Conservation (phyloP, 441 rosid genomes). For the Euphorbia schlechtendalii region DNA sequence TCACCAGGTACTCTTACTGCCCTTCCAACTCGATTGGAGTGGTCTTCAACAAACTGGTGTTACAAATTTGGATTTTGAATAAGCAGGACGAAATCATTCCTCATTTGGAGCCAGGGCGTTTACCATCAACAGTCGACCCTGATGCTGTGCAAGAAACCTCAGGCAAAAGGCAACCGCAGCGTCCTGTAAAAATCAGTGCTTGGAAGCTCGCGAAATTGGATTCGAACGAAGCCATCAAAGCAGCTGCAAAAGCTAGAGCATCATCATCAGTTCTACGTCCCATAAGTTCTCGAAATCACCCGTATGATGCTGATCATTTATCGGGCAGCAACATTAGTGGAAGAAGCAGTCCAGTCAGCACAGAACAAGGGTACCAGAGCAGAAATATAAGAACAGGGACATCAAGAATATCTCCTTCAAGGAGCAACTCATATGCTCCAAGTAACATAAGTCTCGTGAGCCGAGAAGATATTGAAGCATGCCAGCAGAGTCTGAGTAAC, state of each 20-base stretch:
- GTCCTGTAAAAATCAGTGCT: slow-evolving; percentile 79
- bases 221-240: slow-evolving; percentile 66
- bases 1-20: slow-evolving; percentile 47
- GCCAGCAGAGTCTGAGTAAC: slow-evolving; percentile 45
- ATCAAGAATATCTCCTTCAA: slow-evolving; percentile 30
- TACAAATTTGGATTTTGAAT: not conserved
- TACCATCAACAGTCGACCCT: slow-evolving; percentile 77
- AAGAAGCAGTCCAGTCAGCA: slow-evolving; percentile 65
- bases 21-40: no score
- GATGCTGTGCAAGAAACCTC: slow-evolving; percentile 41
- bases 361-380: slow-evolving; percentile 36
- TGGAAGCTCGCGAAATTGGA: slow-evolving; percentile 95
- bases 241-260: slow-evolving; percentile 86
- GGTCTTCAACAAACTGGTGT: not conserved
- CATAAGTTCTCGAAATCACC: slow-evolving; percentile 42
- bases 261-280: slow-evolving; percentile 86
- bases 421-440: slow-evolving; percentile 43
- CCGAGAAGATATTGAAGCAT: slow-evolving; percentile 51
- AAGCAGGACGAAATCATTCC: slow-evolving; percentile 84
- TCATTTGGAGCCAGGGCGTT: slow-evolving; percentile 76
- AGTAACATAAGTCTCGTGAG: slow-evolving; percentile 40
- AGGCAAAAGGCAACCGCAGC: slow-evolving; percentile 58
- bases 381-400: slow-evolving; percentile 33
- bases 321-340: slow-evolving; percentile 66
- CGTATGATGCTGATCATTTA: slow-evolving; percentile 42